Evolutionary conservation across 192 early-diverging fungal species (phyloP), one percentile per base, ranked within the genome.

Genomic region (Coemansia asiatica): DNA sequence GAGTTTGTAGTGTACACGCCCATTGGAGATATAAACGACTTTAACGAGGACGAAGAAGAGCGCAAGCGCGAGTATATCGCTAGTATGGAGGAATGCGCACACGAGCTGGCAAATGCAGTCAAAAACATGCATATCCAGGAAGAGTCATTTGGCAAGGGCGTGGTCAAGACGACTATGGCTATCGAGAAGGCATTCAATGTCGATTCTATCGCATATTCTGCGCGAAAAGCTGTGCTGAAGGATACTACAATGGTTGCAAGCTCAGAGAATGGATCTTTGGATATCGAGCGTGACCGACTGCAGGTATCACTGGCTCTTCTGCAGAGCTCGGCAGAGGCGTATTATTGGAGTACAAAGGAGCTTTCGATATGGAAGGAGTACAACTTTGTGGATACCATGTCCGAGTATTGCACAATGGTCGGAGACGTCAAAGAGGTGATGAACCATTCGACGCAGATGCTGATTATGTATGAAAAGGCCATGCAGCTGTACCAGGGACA

Each of bases 31-130:
- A 81, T 81, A 35, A 64, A 58, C 57, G 78, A 81, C 35, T 81
- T 64, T 28, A 72, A 81, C 48, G 78, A 81, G 60, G 78, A 81
- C 51, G 72, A 81, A 31, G 78, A 75, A 35, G 78, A 81, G 54
- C 65, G 63, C 21, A 69, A 73, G 16, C 73, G 78, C 40, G 78
- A 81, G 51, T 81, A 72, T 29, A 75, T 81, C 28, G 23, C 47
- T 29, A 60, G 55, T 21, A 69, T 56, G 18, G 78, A 75, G 27
- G 78, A 72, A 44, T 66, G 61, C 21, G 69, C 72, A 5, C 48
- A 51, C 19, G 72, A 62, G 18, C 69, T 81, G 54, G 63, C 40
- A 5, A 48, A 58, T 16, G 69, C 73, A 18, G 64, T 75, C n/a
- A 57, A 48, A 23, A 69, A 62, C 61, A 58, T 68, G 57, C 78